Percentiles rank a stretch among this genome's conserved stretches.
phyloP scores from a whole-genome alignment of 495 filamentous ascomycete species.

The Cudoniella acicularis region DNA sequence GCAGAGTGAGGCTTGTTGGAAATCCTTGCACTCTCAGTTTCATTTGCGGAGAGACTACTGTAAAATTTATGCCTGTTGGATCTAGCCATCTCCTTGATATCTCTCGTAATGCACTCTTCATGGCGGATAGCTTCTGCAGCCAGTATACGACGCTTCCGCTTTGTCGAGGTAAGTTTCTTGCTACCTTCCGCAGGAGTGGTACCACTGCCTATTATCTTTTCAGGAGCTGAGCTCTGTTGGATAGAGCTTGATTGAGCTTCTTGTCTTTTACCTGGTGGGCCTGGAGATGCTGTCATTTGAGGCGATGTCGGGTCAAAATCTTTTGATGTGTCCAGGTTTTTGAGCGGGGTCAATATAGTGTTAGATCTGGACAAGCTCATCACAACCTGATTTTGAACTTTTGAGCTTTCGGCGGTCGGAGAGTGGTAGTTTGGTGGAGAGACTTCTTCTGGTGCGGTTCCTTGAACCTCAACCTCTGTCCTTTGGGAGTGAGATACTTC shows the following conservation, averaged over 20 bases:
- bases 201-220: too few species aligned
- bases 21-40: too few species aligned
- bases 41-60: not conserved
- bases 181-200: not conserved
- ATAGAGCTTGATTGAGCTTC: too few species aligned
- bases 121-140: not conserved
- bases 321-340: too few species aligned
- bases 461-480: not conserved
- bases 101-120: not conserved
- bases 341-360: too few species aligned
- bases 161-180: not conserved
- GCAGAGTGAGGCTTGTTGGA: not conserved
- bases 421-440: not conserved
- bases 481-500: not conserved
- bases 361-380: not conserved
- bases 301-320: too few species aligned
- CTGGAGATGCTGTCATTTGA: too few species aligned
- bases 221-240: too few species aligned
- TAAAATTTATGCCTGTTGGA: slow-evolving; percentile 9
- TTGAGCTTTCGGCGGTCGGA: not conserved
- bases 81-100: slow-evolving; percentile 14
- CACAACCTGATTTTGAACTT: not conserved
- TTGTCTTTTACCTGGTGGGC: too few species aligned
- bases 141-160: not conserved
- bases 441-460: not conserved